Conservation (phyloP, 768 basidiomycete species). For the Rhodotorula paludigena region DNA sequence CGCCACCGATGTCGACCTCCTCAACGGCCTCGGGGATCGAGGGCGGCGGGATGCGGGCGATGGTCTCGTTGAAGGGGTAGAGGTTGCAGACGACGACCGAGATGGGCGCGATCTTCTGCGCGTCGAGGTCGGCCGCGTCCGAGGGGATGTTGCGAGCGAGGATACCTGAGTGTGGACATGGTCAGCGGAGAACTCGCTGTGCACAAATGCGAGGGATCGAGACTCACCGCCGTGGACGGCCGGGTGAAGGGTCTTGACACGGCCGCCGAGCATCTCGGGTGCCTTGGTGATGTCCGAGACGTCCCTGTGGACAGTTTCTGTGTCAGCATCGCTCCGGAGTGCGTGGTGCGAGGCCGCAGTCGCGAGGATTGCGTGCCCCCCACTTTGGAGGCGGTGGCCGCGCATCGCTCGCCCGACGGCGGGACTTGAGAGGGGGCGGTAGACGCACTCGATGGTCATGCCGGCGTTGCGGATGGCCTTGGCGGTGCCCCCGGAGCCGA, state of each 20-base stretch:
- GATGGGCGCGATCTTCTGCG: slow-evolving; percentile 83
- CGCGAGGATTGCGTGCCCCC: too few relatives aligned
- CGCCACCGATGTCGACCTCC: slow-evolving; percentile 97
- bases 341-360: too few relatives aligned
- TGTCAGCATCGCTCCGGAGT: not conserved
- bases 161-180: slow-evolving; percentile 56
- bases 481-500: slow-evolving; percentile 95
- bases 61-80: slow-evolving; percentile 90
- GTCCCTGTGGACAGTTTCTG: slow-evolving; percentile 62
- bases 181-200: not conserved
- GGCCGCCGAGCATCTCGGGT: slow-evolving; percentile 96
- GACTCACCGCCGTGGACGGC: slow-evolving; percentile 87
- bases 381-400: too few relatives aligned
- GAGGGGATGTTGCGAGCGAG: slow-evolving; percentile 86
- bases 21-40: slow-evolving; percentile 89
- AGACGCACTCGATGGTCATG: slow-evolving; percentile 71
- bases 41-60: slow-evolving; percentile 73
- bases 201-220: not conserved
- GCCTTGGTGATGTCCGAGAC: slow-evolving; percentile 96
- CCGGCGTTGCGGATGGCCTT: slow-evolving; percentile 95
- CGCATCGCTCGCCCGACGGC: too few relatives aligned
- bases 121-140: slow-evolving; percentile 75
- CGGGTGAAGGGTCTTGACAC: slow-evolving; percentile 97
- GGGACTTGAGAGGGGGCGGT: not conserved
- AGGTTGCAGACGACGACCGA: slow-evolving; percentile 98